Evolutionary conservation across 1,284 basidiomycete species (phyloP).

Genomic region (Naganishia sp.): DNA sequence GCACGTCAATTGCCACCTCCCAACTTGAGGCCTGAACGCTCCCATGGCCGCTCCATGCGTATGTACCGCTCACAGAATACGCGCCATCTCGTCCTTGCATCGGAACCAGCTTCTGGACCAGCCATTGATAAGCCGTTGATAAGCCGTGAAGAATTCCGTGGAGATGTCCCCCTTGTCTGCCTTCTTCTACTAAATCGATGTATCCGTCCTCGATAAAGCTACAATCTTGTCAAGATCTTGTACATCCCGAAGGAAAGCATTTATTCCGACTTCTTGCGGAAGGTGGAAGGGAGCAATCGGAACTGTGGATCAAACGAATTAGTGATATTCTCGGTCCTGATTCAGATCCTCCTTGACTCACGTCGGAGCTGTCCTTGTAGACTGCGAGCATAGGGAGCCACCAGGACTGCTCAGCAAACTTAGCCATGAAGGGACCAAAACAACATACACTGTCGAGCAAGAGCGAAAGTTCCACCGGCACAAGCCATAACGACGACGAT

Average conservation of each 20-base stretch:
- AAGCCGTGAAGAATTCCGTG: no score
- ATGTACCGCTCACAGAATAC: no score
- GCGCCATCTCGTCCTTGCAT: no score
- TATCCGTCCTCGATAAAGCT: conserved; percentile 7
- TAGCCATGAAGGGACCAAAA: neutral
- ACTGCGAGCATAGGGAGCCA: neutral
- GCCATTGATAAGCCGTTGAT: neutral
- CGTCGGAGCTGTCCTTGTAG: conserved; percentile 32
- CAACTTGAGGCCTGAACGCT: no score
- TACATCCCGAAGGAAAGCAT: neutral
- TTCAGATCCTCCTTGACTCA: neutral
- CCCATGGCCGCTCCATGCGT: no score
- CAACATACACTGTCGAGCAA: conserved; percentile 32
- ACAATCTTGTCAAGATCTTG: no score
- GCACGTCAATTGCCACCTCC: no score
- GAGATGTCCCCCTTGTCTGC: neutral
- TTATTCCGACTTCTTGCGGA: conserved; percentile 32
- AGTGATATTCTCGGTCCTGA: no score
- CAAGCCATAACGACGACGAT: conserved; percentile 49
- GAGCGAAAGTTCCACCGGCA: conserved; percentile 44
- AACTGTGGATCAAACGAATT: conserved; percentile 3
- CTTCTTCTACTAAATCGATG: neutral
- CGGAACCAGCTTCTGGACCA: neutral
- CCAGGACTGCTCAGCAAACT: neutral
- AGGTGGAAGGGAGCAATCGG: conserved; percentile 29